These are phyloP conservation scores for Calvatia gigantea DNA, from an alignment of 768 basidiomycete genomes.

Conservation along the genomic window DNA sequence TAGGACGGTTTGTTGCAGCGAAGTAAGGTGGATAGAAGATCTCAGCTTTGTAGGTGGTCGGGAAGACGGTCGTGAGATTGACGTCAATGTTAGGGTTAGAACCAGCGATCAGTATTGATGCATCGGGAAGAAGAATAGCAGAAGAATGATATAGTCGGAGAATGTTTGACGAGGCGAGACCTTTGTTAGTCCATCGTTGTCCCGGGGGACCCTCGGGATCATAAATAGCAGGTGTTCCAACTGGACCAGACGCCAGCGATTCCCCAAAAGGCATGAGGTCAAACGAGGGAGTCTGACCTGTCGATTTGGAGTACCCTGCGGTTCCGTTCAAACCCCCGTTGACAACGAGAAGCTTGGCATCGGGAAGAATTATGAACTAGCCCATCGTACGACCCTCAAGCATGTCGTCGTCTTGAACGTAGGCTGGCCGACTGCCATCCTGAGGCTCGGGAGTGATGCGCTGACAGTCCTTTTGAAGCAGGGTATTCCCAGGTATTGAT, in stretches of 20 bases:
- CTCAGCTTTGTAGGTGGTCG: constrained; percentile 45
- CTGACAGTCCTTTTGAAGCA: not conserved
- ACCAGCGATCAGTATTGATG: constrained; percentile 70
- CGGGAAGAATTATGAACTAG: constrained; percentile 65
- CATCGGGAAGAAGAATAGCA: constrained; percentile 65
- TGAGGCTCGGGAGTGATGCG: not conserved
- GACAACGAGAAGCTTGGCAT: constrained; percentile 59
- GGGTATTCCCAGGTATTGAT: not conserved
- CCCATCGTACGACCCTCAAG: constrained; percentile 71
- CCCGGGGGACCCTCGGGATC: constrained; percentile 63
- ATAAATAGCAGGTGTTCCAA: constrained; percentile 67
- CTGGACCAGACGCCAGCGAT: constrained; percentile 67
- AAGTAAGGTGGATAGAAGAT: constrained; percentile 40
- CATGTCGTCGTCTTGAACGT: constrained; percentile 58
- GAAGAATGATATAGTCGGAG: constrained; percentile 80
- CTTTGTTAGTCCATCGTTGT: constrained; percentile 57
- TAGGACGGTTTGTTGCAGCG: constrained; percentile 46
- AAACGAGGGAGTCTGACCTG: constrained; percentile 54
- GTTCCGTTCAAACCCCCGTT: constrained; percentile 48
- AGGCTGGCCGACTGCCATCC: constrained; percentile 30
- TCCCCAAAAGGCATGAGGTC: constrained; percentile 58
- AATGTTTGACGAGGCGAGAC: constrained; percentile 50
- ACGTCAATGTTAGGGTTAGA: constrained; percentile 78
- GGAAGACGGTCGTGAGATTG: constrained; percentile 46
- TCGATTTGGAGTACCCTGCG: constrained; percentile 57